Conservation (phyloP, 2,329 filamentous ascomycete genomes). For the Mariannaea sp. region DNA sequence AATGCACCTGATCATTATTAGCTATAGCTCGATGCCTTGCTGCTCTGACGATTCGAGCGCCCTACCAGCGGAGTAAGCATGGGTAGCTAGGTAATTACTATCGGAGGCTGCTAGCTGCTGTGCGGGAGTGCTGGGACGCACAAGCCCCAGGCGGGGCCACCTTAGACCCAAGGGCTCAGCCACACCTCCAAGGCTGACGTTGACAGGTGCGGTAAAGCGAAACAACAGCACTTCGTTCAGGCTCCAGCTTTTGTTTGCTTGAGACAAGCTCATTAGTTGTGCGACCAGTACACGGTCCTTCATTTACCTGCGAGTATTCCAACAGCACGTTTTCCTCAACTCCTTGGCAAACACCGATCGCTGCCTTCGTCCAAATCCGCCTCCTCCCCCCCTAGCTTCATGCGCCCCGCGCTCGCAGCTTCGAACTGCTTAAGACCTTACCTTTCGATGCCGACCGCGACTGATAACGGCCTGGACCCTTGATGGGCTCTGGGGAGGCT, state of each 20-base stretch:
- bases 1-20: constrained; percentile 28
- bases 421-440: constrained; percentile 32
- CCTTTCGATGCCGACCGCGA: constrained; percentile 44
- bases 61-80: background rate
- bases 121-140: constrained; percentile 6
- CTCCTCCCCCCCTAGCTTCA: constrained; percentile 25
- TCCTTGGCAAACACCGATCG: background rate
- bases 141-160: constrained; percentile 29
- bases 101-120: constrained; percentile 9
- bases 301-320: background rate
- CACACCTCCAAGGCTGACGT: constrained; percentile 41
- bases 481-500: constrained; percentile 43
- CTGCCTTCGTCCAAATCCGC: background rate
- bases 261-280: constrained; percentile 29
- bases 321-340: background rate
- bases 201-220: constrained; percentile 30
- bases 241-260: constrained; percentile 36
- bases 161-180: constrained; percentile 29
- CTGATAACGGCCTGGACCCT: constrained; percentile 43
- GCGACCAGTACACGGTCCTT: background rate
- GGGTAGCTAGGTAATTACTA: too few relatives aligned
- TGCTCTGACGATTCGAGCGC: too few relatives aligned
- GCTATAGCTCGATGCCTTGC: constrained; percentile 33
- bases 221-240: constrained; percentile 32
- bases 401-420: constrained; percentile 39